Evolutionary conservation across 345 rosid genomes (phyloP).

Genomic region (Hypericum androsaemum): DNA sequence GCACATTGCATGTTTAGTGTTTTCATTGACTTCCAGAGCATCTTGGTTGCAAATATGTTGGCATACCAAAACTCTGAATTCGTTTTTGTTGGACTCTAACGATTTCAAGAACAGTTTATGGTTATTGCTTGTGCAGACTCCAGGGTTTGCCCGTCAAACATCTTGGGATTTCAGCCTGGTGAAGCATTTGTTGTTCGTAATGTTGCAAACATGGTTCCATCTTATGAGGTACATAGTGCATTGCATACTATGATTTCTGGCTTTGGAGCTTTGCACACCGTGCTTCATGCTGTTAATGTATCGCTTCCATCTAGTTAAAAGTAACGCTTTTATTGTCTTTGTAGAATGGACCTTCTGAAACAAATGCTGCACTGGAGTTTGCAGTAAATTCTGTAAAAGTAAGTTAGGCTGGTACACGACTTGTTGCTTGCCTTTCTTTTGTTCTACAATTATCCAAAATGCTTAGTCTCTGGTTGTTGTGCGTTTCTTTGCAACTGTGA

Average conservation of each 20-base stretch:
- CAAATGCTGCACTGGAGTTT: constrained; percentile 92
- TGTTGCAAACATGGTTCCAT: constrained; percentile 83
- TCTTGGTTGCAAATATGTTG: no score
- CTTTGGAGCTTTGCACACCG: not conserved
- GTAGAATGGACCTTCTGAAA: constrained; percentile 87
- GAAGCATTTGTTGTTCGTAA: constrained; percentile 89
- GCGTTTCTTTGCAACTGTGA: constrained; percentile 1
- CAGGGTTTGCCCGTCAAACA: constrained; percentile 84
- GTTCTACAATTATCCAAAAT: not conserved
- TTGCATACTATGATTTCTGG: constrained; percentile 1
- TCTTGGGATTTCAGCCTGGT: constrained; percentile 93
- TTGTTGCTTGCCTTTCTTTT: no score
- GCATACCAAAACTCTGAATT: no score
- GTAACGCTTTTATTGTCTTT: constrained; percentile 17
- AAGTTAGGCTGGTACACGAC: constrained; percentile 17
- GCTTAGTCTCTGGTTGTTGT: no score
- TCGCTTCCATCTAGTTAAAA: not conserved
- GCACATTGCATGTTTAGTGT: no score
- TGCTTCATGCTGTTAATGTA: not conserved
- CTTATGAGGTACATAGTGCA: constrained; percentile 48
- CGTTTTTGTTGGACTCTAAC: constrained; percentile 13
- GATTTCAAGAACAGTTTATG: constrained; percentile 57
- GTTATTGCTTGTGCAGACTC: constrained; percentile 98
- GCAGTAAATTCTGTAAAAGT: constrained; percentile 73
- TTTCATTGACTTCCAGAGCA: no score